A percentile compares a stretch with the other conserved stretches of the same genome.
Evolutionary conservation across 1,284 basidiomycete genomes (phyloP).

Genomic region (Erythrobasidium hasegawianum): DNA sequence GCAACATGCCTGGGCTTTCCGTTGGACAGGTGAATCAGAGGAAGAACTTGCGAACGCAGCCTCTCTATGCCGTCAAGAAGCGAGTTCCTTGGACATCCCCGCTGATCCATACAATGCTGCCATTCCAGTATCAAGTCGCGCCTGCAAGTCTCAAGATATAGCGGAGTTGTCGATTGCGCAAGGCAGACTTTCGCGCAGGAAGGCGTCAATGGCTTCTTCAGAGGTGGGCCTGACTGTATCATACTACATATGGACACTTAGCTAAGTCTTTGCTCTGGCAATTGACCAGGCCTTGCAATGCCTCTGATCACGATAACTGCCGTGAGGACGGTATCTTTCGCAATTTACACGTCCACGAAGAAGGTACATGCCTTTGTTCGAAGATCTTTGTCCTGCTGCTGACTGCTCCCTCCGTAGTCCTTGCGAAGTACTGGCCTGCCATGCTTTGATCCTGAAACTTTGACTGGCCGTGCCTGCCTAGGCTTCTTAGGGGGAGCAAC

Average conservation of each 20-base stretch:
- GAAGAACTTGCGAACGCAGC: not conserved
- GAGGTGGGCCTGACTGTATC: conserved; percentile 56
- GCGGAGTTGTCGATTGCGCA: conserved; percentile 43
- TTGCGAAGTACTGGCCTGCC: conserved; percentile 52
- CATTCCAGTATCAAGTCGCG: conserved; percentile 65
- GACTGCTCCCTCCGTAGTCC: too few relatives aligned
- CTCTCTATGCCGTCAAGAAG: too few relatives aligned
- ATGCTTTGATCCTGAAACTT: conserved; percentile 58
- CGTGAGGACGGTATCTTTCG: conserved; percentile 66
- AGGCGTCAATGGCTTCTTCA: conserved; percentile 84
- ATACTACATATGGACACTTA: not conserved
- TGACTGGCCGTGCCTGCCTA: conserved; percentile 66
- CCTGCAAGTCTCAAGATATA: conserved; percentile 66
- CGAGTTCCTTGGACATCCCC: too few relatives aligned
- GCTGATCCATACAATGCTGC: too few relatives aligned
- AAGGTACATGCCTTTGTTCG: too few relatives aligned
- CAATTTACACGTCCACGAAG: conserved; percentile 36
- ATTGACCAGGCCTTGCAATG: conserved; percentile 59
- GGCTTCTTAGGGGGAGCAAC: conserved; percentile 75
- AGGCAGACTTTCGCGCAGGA: conserved; percentile 66
- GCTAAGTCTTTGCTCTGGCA: not conserved
- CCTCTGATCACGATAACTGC: conserved; percentile 95
- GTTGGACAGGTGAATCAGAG: conserved; percentile 64
- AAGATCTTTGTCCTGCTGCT: too few relatives aligned
- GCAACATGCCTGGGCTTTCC: conserved; percentile 53